Evolutionary conservation across 1,139 yeast species (phyloP).

Genomic region (Zygosaccharomyces pseudobailii): DNA sequence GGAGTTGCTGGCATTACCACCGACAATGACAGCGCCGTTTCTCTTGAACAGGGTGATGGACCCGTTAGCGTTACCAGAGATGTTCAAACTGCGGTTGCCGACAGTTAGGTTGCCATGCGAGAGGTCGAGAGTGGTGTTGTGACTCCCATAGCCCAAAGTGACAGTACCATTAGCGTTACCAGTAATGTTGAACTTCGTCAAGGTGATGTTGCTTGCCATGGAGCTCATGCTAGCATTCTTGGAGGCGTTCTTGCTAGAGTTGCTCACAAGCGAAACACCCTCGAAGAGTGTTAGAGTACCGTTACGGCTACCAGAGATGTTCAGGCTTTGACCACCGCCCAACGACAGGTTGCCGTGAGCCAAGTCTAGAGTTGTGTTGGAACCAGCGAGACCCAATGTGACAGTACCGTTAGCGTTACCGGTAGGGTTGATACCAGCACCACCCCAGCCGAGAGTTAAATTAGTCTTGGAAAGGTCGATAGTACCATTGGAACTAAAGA

Average conservation of each 20-base stretch:
- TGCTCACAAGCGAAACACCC: neutral
- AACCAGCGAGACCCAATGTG: neutral
- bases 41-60: slow-evolving; percentile 2
- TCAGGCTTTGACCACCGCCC: neutral
- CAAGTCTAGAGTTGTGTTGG: neutral
- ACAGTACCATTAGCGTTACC: slow-evolving; percentile 2
- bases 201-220: neutral
- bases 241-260: neutral
- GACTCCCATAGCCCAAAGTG: neutral
- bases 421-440: neutral
- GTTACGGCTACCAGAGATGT: neutral
- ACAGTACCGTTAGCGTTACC: neutral
- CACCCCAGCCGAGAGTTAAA: neutral
- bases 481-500: neutral
- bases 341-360: neutral
- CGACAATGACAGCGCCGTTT: neutral
- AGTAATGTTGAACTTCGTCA: neutral
- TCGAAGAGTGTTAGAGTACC: neutral
- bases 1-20: neutral
- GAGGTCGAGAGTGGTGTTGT: neutral
- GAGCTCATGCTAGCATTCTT: neutral
- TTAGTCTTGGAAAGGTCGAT: neutral
- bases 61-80: slow-evolving; percentile 2
- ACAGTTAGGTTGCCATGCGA: neutral
- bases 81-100: neutral